Evolutionary conservation across 345 rosid genomes (phyloP).

Genomic region (Excoecaria agallocha): DNA sequence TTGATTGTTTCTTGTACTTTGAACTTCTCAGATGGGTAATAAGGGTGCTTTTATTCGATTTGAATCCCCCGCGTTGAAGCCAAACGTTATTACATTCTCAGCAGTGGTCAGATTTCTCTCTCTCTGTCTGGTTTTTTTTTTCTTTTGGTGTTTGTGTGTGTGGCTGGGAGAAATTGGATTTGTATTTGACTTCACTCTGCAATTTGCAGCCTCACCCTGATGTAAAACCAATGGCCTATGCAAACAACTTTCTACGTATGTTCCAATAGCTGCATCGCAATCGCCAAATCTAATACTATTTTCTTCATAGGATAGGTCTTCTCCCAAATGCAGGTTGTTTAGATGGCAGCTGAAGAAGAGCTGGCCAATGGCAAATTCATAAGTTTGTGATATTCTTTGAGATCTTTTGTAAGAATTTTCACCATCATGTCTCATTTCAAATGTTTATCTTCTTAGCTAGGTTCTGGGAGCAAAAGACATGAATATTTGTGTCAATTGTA

Average conservation of each 20-base stretch:
- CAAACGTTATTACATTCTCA: conserved; percentile 82
- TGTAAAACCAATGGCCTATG: conserved; percentile 97
- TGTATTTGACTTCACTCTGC: neutral
- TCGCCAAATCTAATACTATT: conserved; percentile 9
- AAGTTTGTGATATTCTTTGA: conserved; percentile 13
- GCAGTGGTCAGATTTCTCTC: conserved; percentile 63
- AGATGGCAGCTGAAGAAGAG: conserved; percentile 5
- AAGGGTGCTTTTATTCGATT: conserved; percentile 95
- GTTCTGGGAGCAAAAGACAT: neutral
- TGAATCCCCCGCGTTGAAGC: conserved; percentile 89
- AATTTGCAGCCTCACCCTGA: conserved; percentile 87
- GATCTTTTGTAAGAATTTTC: neutral
- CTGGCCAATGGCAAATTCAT: conserved; percentile 1
- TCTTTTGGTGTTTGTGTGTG: neutral
- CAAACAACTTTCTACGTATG: conserved; percentile 60
- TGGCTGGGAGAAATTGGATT: neutral
- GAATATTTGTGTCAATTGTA: conserved; percentile 9
- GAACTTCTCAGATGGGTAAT: conserved; percentile 83
- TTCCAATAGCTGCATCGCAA: conserved; percentile 14
- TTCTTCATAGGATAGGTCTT: conserved; percentile 4
- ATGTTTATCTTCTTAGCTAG: neutral
- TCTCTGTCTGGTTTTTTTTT: neutral
- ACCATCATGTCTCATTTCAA: neutral
- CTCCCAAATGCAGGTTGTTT: conserved; percentile 8
- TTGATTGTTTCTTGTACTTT: conserved; percentile 12